Evolutionary conservation across 768 basidiomycete species (phyloP).

Genomic region (Leccinum subtestaceum): DNA sequence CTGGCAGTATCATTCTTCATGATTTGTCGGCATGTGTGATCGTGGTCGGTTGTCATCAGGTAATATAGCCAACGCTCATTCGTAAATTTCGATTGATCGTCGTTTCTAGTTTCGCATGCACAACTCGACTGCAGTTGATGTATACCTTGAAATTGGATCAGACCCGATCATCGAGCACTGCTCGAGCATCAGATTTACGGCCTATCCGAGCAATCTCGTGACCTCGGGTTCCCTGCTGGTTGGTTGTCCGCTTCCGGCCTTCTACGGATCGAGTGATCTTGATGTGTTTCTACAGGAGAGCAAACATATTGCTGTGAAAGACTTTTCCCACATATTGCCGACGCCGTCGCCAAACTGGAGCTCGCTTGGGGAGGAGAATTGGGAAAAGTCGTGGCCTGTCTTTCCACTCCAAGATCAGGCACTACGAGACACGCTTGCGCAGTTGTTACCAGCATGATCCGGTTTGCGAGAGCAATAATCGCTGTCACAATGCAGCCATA

Average conservation of each 20-base stretch:
- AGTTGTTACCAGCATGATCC: constrained; percentile 14
- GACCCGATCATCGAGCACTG: constrained; percentile 83
- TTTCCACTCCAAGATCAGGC: constrained; percentile 14
- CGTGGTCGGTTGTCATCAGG: constrained; percentile 81
- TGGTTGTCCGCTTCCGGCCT: not conserved
- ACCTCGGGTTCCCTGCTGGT: constrained; percentile 10
- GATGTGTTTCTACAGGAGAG: constrained; percentile 23
- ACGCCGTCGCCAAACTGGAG: constrained; percentile 80
- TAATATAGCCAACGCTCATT: constrained; percentile 24
- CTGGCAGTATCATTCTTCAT: constrained; percentile 74
- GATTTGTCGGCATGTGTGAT: constrained; percentile 60
- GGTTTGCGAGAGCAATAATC: not conserved
- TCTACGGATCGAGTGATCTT: not conserved
- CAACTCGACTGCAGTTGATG: constrained; percentile 56
- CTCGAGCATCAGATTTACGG: constrained; percentile 55
- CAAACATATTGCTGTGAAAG: constrained; percentile 58
- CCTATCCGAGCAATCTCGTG: constrained; percentile 49
- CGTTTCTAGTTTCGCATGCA: constrained; percentile 81
- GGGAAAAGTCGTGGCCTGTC: constrained; percentile 24
- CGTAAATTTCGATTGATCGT: not conserved
- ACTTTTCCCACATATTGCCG: constrained; percentile 79
- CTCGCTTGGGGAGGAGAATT: constrained; percentile 11
- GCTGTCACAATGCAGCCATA: not conserved
- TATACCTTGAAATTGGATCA: constrained; percentile 65
- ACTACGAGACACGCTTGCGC: constrained; percentile 16